Evolutionary conservation across 331 rosid species (phyloP).

Genomic region (Acacia pycnantha): DNA sequence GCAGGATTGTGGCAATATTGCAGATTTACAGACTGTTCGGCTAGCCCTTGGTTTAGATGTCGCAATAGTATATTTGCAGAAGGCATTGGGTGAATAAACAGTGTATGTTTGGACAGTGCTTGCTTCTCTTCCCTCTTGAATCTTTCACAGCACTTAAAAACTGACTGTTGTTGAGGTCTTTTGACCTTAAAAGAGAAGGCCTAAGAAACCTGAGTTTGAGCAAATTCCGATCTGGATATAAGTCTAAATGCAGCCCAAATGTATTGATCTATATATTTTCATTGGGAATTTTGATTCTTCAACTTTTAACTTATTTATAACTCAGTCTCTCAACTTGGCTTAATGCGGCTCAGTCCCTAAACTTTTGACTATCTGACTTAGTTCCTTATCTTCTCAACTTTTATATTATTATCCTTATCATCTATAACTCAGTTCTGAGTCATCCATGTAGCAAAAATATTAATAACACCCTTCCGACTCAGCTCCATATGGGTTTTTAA

Average conservation of each 20-base stretch:
- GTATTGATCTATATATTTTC: neutral
- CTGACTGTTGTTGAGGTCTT: neutral
- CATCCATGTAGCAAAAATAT: no score
- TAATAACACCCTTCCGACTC: neutral
- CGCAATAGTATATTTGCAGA: slow-evolving; percentile 27
- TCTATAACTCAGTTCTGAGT: neutral
- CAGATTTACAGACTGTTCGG: slow-evolving; percentile 31
- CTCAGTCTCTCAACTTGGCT: neutral
- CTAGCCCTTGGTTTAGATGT: slow-evolving; percentile 37
- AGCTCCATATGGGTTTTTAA: no score
- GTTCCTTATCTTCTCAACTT: neutral
- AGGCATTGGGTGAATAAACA: neutral
- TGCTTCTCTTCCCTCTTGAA: slow-evolving; percentile 18
- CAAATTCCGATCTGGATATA: neutral
- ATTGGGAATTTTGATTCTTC: no score
- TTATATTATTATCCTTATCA: neutral
- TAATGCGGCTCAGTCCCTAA: no score
- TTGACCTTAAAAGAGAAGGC: neutral
- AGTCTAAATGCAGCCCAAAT: neutral
- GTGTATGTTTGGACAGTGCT: slow-evolving; percentile 13
- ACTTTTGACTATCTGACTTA: neutral
- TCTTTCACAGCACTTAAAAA: neutral
- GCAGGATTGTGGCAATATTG: slow-evolving; percentile 28
- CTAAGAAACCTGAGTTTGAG: neutral
- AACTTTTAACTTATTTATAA: no score